A percentile compares a stretch with the other conserved stretches of the same genome.
These are phyloP conservation scores for Ramicandelaber brevisporus DNA, from an alignment of 192 early-diverging fungal genomes.

Conservation along the genomic window DNA sequence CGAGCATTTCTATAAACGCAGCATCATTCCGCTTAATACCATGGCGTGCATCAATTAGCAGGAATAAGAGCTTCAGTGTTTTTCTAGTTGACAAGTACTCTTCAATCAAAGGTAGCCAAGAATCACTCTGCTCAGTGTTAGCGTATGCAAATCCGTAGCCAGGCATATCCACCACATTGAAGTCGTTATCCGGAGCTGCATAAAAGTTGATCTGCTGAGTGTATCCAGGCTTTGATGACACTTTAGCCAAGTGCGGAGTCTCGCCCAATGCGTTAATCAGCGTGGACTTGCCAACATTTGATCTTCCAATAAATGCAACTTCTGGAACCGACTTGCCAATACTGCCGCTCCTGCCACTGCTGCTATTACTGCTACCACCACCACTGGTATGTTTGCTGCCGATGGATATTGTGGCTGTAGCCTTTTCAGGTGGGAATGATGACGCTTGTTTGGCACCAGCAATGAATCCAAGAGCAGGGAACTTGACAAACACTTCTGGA, in stretches of 20 bases:
- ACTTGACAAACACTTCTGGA: too few relatives aligned
- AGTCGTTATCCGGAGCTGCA: slow-evolving; percentile 24
- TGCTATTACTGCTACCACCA: too few relatives aligned
- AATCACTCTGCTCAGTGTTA: slow-evolving; percentile 21
- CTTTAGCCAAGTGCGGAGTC: too few relatives aligned
- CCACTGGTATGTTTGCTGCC: too few relatives aligned
- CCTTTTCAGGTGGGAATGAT: slow-evolving; percentile 15
- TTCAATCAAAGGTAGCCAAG: slow-evolving; percentile 43
- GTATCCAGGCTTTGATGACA: slow-evolving; percentile 42
- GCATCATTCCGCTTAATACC: slow-evolving; percentile 27
- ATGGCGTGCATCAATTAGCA: slow-evolving; percentile 55
- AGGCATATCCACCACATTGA: slow-evolving; percentile 54
- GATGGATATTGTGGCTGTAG: too few relatives aligned
- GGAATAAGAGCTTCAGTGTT: slow-evolving; percentile 28
- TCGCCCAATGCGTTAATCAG: slow-evolving; percentile 43
- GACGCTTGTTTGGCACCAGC: slow-evolving; percentile 11
- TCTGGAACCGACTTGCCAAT: slow-evolving; percentile 14
- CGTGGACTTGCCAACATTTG: slow-evolving; percentile 60
- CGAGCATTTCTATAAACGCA: slow-evolving; percentile 21
- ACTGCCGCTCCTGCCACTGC: too few relatives aligned
- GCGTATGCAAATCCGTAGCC: slow-evolving; percentile 62
- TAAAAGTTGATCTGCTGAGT: slow-evolving; percentile 70
- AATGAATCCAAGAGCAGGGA: too few relatives aligned
- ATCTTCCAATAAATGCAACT: slow-evolving; percentile 27
- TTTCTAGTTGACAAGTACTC: slow-evolving; percentile 26